Conservation (phyloP, 768 basidiomycete species). For the Leccinum longicurvipes region DNA sequence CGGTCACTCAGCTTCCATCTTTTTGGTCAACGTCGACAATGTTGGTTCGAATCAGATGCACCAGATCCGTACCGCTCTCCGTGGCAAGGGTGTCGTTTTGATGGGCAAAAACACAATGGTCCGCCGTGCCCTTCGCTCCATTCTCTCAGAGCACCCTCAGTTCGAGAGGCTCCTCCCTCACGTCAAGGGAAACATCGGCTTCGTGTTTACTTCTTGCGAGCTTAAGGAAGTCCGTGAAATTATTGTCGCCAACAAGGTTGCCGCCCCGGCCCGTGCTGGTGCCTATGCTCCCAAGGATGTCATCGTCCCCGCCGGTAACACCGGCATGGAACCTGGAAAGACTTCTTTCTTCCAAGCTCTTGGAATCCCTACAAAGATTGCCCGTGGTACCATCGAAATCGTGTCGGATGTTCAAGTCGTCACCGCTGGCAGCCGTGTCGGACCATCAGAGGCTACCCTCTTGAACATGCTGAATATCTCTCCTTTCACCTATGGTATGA, state of each 20-base stretch:
- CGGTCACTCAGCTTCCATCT: conserved; percentile 78
- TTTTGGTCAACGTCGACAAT: conserved; percentile 99
- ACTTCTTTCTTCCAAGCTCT: conserved; percentile 99
- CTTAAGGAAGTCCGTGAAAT: conserved; percentile 93
- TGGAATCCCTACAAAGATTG: conserved; percentile 99
- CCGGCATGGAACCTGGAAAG: conserved; percentile 99
- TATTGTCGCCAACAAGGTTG: conserved; percentile 96
- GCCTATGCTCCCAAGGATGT: conserved; percentile 93
- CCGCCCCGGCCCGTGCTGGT: conserved; percentile 98
- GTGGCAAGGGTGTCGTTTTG: conserved; percentile 92
- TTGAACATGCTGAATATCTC: conserved; percentile 99
- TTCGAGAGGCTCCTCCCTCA: conserved; percentile 95
- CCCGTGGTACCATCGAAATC: conserved; percentile 99
- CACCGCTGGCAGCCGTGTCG: conserved; percentile 87
- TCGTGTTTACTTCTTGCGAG: conserved; percentile 92
- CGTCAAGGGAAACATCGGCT: conserved; percentile 97
- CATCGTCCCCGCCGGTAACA: conserved; percentile 91
- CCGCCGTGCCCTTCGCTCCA: conserved; percentile 91
- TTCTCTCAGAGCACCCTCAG: conserved; percentile 87
- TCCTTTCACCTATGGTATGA: conserved; percentile 99
- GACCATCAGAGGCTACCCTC: conserved; percentile 94
- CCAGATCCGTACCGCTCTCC: conserved; percentile 92
- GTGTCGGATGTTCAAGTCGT: conserved; percentile 97
- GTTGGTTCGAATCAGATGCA: conserved; percentile 99
- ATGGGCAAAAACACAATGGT: conserved; percentile 99